Conservation (phyloP, 345 rosid genomes). For the Camelina neglecta region DNA sequence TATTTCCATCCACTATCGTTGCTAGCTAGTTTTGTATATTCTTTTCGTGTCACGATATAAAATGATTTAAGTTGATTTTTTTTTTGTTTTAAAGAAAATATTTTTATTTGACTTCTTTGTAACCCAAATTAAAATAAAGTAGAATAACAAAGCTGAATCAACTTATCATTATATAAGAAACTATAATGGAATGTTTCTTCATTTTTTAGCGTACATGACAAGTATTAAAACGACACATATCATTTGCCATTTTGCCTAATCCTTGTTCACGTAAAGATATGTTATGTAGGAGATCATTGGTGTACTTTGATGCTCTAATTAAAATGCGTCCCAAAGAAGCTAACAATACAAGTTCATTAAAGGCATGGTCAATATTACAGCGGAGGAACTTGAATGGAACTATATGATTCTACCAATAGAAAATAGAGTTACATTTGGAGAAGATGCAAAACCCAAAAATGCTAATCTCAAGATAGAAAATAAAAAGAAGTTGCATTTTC, state of each 20-base stretch:
- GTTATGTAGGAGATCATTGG: neutral
- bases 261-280: neutral
- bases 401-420: slow-evolving; percentile 25
- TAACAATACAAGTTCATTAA: slow-evolving; percentile 13
- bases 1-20: neutral
- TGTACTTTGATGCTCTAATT: slow-evolving; percentile 4
- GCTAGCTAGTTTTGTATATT: neutral
- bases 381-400: neutral
- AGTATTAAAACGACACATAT: no score
- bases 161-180: neutral
- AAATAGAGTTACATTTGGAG: slow-evolving; percentile 14
- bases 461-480: slow-evolving; percentile 28
- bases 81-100: neutral
- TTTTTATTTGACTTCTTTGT: neutral
- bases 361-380: slow-evolving; percentile 16
- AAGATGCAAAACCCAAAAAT: slow-evolving; percentile 20
- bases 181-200: no score
- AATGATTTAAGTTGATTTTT: neutral
- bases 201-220: no score
- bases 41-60: slow-evolving; percentile 15
- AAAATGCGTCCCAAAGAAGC: neutral
- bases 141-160: neutral
- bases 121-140: neutral
- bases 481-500: slow-evolving; percentile 45
- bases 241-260: slow-evolving; percentile 11